Percentiles rank a stretch among this genome's conserved stretches.
Evolutionary conservation across 148 eudicot species (phyloP).

Genomic region (Nepenthes gracilis): DNA sequence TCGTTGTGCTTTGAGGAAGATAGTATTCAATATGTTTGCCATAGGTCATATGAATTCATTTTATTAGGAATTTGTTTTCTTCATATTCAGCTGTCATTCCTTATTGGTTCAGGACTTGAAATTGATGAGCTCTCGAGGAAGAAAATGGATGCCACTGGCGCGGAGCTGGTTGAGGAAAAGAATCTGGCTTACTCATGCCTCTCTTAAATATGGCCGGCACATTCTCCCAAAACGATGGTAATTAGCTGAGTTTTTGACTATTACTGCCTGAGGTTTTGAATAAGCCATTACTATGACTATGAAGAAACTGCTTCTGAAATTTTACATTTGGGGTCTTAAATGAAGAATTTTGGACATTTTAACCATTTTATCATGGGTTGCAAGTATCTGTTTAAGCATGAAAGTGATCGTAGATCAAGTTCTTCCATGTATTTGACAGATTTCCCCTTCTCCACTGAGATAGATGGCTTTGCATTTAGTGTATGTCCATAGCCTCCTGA

Average conservation of each 20-base stretch:
- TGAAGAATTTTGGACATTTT: no score
- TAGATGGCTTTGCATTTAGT: no score
- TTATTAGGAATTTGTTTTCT: no score
- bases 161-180: slow-evolving; percentile 90
- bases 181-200: slow-evolving; percentile 89
- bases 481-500: no score
- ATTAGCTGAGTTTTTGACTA: slow-evolving; percentile 35
- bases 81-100: not conserved
- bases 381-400: no score
- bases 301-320: slow-evolving; percentile 17
- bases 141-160: slow-evolving; percentile 87
- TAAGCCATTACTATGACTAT: slow-evolving; percentile 29
- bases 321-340: not conserved
- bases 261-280: slow-evolving; percentile 21
- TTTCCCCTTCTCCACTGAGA: no score
- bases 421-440: no score
- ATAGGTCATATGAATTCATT: no score
- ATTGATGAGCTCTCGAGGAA: slow-evolving; percentile 80
- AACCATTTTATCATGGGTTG: no score
- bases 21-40: no score
- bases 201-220: slow-evolving; percentile 12
- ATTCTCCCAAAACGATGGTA: not conserved
- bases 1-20: no score
- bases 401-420: no score
- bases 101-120: slow-evolving; percentile 45